Evolutionary conservation across 2,329 filamentous ascomycete genomes (phyloP), one percentile per base, ranked within the genome.

Genomic region (Aureobasidium pullulans): DNA sequence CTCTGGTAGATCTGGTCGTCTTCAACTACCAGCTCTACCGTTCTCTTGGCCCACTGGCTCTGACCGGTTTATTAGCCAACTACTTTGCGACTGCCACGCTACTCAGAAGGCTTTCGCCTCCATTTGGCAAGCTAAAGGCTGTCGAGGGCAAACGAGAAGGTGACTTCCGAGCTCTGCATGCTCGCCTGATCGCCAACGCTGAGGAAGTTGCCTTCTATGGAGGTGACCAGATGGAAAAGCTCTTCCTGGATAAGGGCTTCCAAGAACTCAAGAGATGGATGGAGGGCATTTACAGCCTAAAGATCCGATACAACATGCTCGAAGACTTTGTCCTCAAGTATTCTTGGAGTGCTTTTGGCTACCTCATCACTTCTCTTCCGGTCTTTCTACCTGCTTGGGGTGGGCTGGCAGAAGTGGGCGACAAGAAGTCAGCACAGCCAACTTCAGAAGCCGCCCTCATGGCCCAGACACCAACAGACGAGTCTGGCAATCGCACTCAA

Each of bases 311-410:
- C 77, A 99, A 97, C 71, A 99, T 99, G 78, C 84, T 99, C 0
- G 94, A 99, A 71, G 94, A 99, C 71, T 96, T 99, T 68, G 90
- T 99, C 50, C 78, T 99, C 61, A 99, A 99, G 72, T 99, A 99
- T 71, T 94, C 90, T 64, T 99, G 94, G 94, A 97, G 92, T 64
- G 94, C 94, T 0, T 96, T 96, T 69, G 94, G 94, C 37, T 99
- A 99, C 69, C 81, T 97, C 37, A 81, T 99, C 60, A 94, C 93
- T 1, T 95, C 93, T 3, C 79, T 99, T 10, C 94, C 94, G 0
- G 87, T 97, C 49, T 99, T 97, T 75, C 79, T 99, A 16, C 94
- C 94, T 0, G 89, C 90, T 1, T 96, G 94, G 90, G 92, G 91
- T 59, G 93, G 94, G 32, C 75, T 93, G 36, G 90, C 87, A 47